Conservation (phyloP, 2,329 filamentous ascomycete species). For the Penicillium expansum region DNA sequence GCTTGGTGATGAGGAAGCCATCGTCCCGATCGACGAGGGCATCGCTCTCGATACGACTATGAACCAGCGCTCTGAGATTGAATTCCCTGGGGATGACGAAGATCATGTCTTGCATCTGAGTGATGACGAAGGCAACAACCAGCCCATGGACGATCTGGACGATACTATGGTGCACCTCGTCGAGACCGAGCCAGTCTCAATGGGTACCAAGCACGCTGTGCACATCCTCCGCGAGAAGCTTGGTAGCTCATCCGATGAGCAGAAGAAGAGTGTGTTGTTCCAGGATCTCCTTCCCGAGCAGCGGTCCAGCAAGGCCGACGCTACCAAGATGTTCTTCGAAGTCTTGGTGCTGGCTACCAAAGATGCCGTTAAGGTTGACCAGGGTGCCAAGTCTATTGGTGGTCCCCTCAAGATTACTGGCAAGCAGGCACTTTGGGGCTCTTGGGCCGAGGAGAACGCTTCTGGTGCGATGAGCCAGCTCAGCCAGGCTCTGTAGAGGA, state of each 20-base stretch:
- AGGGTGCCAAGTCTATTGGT: conserved; percentile 69
- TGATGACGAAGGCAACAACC: conserved; percentile 48
- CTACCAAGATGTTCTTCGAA: conserved; percentile 99
- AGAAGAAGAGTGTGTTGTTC: conserved; percentile 80
- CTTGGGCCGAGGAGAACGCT: conserved; percentile 76
- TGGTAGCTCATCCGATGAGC: conserved; percentile 62
- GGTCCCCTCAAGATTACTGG: conserved; percentile 78
- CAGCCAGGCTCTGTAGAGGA: conserved; percentile 28
- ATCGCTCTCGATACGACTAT: conserved; percentile 50
- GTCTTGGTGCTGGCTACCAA: conserved; percentile 93
- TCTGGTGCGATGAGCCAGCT: conserved; percentile 45
- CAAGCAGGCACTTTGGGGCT: conserved; percentile 95
- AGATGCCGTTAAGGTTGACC: conserved; percentile 95
- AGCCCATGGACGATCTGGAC: conserved; percentile 65
- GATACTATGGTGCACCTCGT: conserved; percentile 77
- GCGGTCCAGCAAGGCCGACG: conserved; percentile 78
- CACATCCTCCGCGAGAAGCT: conserved; percentile 90
- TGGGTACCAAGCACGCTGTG: conserved; percentile 93
- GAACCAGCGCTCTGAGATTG: conserved; percentile 58
- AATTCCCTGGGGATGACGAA: conserved; percentile 63
- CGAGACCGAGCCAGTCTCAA: conserved; percentile 80
- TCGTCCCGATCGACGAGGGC: conserved; percentile 48
- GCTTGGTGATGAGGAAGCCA: conserved; percentile 64
- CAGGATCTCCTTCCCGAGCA: conserved; percentile 84
- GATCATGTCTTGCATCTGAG: conserved; percentile 42